Evolutionary conservation across 163 green algal species (phyloP).

Genomic region (Coccomyxa subellipsoidea): DNA sequence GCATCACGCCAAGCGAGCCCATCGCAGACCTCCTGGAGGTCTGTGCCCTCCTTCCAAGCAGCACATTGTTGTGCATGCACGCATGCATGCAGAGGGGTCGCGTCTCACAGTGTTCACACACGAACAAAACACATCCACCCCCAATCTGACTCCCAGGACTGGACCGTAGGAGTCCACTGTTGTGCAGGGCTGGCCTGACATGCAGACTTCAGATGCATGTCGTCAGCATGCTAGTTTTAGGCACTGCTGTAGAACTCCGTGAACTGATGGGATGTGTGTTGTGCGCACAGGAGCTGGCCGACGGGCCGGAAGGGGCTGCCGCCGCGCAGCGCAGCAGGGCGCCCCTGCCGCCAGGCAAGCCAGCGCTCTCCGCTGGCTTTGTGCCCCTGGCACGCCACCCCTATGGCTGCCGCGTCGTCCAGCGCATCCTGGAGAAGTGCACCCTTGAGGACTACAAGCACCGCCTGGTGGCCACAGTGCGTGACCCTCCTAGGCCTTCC

Average conservation of each 20-base stretch:
- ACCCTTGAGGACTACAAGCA: conserved; percentile 18
- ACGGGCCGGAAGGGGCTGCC: background rate
- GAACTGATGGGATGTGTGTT: too few relatives aligned
- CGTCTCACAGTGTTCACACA: too few relatives aligned
- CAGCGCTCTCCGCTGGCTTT: conserved; percentile 22
- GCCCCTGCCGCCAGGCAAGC: background rate
- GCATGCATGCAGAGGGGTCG: too few relatives aligned
- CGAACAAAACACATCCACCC: too few relatives aligned
- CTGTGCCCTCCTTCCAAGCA: too few relatives aligned
- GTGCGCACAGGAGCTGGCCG: background rate
- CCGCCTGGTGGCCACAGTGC: background rate
- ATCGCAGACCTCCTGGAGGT: conserved; percentile 62
- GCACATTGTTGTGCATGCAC: too few relatives aligned
- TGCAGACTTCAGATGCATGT: too few relatives aligned
- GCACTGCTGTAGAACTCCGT: too few relatives aligned
- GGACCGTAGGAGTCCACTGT: too few relatives aligned
- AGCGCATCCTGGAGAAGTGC: conserved; percentile 32
- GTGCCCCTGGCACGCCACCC: conserved; percentile 13
- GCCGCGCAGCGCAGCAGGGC: background rate
- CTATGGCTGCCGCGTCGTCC: conserved; percentile 30
- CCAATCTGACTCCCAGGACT: too few relatives aligned
- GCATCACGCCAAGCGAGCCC: conserved; percentile 53
- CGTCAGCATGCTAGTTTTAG: too few relatives aligned
- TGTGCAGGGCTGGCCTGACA: too few relatives aligned
- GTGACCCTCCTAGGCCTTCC: background rate